Percentiles rank a stretch among this genome's conserved stretches.
Conservation (phyloP, 2,329 filamentous ascomycete species). For the Neonectria punicea region DNA sequence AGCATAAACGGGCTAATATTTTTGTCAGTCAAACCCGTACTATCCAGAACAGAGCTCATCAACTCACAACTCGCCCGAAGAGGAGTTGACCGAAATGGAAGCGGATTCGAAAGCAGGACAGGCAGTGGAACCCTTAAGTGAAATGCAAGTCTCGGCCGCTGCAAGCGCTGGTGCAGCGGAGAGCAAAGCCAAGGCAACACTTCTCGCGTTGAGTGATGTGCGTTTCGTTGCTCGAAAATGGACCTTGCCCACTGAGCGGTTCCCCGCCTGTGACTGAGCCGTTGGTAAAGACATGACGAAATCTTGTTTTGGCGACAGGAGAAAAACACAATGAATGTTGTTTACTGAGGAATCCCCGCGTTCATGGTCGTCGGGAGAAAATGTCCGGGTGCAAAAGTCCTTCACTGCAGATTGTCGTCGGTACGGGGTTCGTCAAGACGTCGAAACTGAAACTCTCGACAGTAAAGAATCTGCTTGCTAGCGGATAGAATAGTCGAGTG, state of each 20-base stretch:
- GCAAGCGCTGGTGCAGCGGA: conserved; percentile 44
- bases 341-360: conserved; percentile 28
- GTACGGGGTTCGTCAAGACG: neutral
- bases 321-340: conserved; percentile 24
- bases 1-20: conserved; percentile 80
- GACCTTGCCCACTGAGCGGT: neutral
- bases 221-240: conserved; percentile 32
- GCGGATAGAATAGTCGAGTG: conserved; percentile 41
- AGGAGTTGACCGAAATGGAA: conserved; percentile 73
- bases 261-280: conserved; percentile 23
- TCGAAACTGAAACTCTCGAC: neutral
- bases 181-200: conserved; percentile 40
- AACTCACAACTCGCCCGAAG: conserved; percentile 72
- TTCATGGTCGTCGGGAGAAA: conserved; percentile 36
- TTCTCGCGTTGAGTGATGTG: conserved; percentile 31
- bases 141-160: conserved; percentile 66
- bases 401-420: conserved; percentile 24
- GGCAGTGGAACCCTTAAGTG: conserved; percentile 73
- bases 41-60: neutral
- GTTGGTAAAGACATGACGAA: conserved; percentile 15
- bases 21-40: conserved; percentile 28
- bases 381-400: conserved; percentile 23
- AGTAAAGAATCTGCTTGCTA: conserved; percentile 35
- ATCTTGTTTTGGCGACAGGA: neutral
- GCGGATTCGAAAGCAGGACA: conserved; percentile 79